These are phyloP conservation scores for Thermoascus crustaceus DNA, from an alignment of 2,329 filamentous ascomycete species.

Conservation along the genomic window DNA sequence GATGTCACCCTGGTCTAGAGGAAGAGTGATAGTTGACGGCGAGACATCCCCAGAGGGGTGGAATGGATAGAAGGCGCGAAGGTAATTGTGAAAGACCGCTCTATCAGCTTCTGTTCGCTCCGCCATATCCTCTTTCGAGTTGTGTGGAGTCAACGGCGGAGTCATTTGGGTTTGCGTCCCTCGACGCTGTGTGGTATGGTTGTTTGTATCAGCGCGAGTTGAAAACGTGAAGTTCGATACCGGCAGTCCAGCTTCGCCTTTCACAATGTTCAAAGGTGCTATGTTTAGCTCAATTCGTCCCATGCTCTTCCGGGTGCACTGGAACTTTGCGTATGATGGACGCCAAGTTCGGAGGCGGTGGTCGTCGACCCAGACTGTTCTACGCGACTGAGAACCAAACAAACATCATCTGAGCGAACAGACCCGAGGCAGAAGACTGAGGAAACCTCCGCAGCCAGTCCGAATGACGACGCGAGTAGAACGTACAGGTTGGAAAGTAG, in stretches of 20 bases:
- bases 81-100: slow-evolving; percentile 82
- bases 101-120: slow-evolving; percentile 39
- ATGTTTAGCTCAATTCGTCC: slow-evolving; percentile 28
- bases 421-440: neutral
- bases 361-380: slow-evolving; percentile 21
- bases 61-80: slow-evolving; percentile 90
- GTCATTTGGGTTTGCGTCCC: slow-evolving; percentile 53
- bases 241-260: slow-evolving; percentile 17
- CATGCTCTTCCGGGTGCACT: no score
- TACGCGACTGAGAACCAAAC: slow-evolving; percentile 6
- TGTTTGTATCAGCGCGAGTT: slow-evolving; percentile 3
- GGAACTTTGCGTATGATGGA: slow-evolving; percentile 5
- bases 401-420: slow-evolving; percentile 2
- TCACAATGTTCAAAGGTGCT: slow-evolving; percentile 31
- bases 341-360: slow-evolving; percentile 10
- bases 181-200: slow-evolving; percentile 4
- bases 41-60: slow-evolving; percentile 67
- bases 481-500: neutral
- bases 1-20: slow-evolving; percentile 82
- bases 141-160: slow-evolving; percentile 66
- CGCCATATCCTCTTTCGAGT: slow-evolving; percentile 49
- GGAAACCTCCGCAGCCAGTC: neutral
- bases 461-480: neutral
- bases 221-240: slow-evolving; percentile 10
- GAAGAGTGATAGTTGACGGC: slow-evolving; percentile 81